Percentiles rank a stretch among this genome's conserved stretches.
phyloP scores from a whole-genome alignment of 495 filamentous ascomycete species.

The Penicillium coffeae region DNA sequence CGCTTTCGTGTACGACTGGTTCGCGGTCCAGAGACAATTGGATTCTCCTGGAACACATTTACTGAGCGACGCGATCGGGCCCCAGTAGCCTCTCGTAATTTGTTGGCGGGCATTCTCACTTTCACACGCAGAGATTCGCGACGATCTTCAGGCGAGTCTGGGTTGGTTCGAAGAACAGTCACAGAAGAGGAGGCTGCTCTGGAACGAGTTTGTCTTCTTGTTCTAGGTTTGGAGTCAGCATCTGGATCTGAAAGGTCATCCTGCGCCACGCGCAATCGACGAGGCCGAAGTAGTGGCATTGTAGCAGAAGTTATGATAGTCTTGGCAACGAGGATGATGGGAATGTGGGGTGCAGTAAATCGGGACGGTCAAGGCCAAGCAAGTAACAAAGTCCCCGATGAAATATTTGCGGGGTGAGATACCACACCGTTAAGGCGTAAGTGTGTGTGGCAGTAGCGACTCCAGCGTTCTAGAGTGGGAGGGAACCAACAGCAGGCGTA shows the following conservation, averaged over 20 bases:
- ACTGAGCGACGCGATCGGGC: conserved; percentile 36
- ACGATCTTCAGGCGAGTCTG: conserved; percentile 52
- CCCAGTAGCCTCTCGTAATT: conserved; percentile 70
- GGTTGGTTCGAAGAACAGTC: conserved; percentile 53
- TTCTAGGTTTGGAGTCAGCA: conserved; percentile 36
- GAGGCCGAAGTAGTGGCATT: conserved; percentile 47
- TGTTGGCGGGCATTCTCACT: conserved; percentile 79
- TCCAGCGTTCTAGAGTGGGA: conserved; percentile 3
- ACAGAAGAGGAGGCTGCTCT: conserved; percentile 31
- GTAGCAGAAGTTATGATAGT: conserved; percentile 10
- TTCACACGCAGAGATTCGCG: conserved; percentile 70
- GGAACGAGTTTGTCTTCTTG: conserved; percentile 34
- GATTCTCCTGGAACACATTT: conserved; percentile 50
- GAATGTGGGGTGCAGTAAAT: conserved; percentile 2
- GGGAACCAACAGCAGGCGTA: conserved; percentile 2
- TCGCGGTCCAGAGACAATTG: conserved; percentile 60
- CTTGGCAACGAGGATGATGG: conserved; percentile 3
- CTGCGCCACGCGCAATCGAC: conserved; percentile 43
- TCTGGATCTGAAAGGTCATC: conserved; percentile 36
- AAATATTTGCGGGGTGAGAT: not conserved
- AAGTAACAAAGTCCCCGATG: not conserved
- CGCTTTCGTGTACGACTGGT: conserved; percentile 63
- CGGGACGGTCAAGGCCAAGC: not conserved
- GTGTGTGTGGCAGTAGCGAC: conserved; percentile 22
- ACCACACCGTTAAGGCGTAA: not conserved